Conservation (phyloP, 768 basidiomycete species). For the Auricularia heimuer region DNA sequence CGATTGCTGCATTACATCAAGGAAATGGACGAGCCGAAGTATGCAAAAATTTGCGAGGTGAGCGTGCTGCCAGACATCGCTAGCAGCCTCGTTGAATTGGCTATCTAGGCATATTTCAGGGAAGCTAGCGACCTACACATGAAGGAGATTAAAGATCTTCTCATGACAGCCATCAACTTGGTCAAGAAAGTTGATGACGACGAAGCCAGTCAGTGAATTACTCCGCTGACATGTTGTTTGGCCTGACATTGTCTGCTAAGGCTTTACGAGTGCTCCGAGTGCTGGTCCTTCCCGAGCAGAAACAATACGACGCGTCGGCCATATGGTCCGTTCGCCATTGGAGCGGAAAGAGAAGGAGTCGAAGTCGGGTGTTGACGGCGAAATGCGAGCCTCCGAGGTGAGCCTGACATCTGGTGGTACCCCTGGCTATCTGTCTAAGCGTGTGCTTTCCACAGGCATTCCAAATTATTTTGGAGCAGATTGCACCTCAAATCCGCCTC, state of each 20-base stretch:
- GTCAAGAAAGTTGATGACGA: constrained; percentile 68
- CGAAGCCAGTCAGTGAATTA: constrained; percentile 46
- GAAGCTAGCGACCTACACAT: constrained; percentile 30
- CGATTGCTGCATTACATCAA: constrained; percentile 88
- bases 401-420: neutral
- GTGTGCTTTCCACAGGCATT: constrained; percentile 46
- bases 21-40: constrained; percentile 88
- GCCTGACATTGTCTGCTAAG: constrained; percentile 21
- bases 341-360: constrained; percentile 53
- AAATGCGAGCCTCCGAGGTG: constrained; percentile 65
- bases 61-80: constrained; percentile 18
- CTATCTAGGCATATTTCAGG: neutral
- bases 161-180: constrained; percentile 45
- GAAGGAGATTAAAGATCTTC: constrained; percentile 66
- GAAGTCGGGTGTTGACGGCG: constrained; percentile 46
- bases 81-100: neutral
- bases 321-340: constrained; percentile 69
- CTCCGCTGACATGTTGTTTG: constrained; percentile 10
- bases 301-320: constrained; percentile 73
- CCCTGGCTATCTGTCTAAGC: neutral
- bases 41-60: constrained; percentile 85
- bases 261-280: constrained; percentile 33
- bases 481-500: constrained; percentile 62
- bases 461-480: constrained; percentile 60
- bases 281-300: constrained; percentile 37